phyloP scores from a whole-genome alignment of 1,139 yeast genomes.

The Suhomyces taliae region DNA sequence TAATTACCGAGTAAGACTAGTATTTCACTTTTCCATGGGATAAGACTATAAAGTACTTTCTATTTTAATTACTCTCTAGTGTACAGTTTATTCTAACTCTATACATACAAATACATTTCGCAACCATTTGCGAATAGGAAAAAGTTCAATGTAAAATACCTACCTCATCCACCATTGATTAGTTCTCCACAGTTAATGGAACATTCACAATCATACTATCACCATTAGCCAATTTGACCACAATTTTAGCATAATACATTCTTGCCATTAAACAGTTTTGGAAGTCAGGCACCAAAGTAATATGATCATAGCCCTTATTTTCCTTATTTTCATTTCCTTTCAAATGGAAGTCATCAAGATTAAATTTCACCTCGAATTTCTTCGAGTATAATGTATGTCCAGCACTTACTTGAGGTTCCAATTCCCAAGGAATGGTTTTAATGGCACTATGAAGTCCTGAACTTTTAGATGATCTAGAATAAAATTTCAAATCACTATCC shows the following conservation, averaged over 20 bases:
- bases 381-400: slow-evolving; percentile 23
- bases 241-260: slow-evolving; percentile 43
- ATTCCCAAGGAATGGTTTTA: slow-evolving; percentile 30
- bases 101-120: no score
- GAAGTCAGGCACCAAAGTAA: slow-evolving; percentile 54
- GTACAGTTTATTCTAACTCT: no score
- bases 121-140: no score
- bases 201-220: slow-evolving; percentile 37
- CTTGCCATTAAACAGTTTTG: slow-evolving; percentile 58
- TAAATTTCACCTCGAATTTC: slow-evolving; percentile 28
- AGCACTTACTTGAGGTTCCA: slow-evolving; percentile 9
- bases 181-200: slow-evolving; percentile 34
- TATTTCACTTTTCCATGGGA: no score
- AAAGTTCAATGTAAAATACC: no score
- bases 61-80: no score
- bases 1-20: no score
- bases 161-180: neutral
- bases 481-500: slow-evolving; percentile 19
- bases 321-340: slow-evolving; percentile 24
- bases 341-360: slow-evolving; percentile 27
- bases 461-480: slow-evolving; percentile 15
- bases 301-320: slow-evolving; percentile 27
- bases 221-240: slow-evolving; percentile 32
- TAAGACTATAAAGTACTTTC: no score
- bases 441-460: slow-evolving; percentile 23